Conservation (phyloP, 163 green algal species). For the Scenedesmus sp. region DNA sequence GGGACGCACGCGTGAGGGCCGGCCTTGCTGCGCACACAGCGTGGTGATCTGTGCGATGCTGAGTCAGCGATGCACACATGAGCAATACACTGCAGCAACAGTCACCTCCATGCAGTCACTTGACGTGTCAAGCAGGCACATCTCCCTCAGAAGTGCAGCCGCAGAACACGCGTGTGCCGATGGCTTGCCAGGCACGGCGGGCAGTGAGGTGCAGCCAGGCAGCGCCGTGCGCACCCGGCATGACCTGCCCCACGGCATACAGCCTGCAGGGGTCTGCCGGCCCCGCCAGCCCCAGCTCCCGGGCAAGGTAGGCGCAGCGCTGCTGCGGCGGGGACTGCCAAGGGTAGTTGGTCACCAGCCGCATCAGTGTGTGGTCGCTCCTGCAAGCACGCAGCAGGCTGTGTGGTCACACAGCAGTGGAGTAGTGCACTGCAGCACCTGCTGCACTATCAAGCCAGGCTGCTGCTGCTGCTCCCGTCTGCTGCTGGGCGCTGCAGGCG, state of each 20-base stretch:
- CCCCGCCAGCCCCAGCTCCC: slow-evolving; percentile 56
- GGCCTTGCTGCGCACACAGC: neutral
- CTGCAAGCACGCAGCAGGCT: neutral
- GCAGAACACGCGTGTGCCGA: too few species aligned
- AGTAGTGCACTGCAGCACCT: neutral
- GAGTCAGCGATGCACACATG: too few species aligned
- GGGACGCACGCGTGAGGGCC: neutral
- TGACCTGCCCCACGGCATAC: slow-evolving; percentile 55
- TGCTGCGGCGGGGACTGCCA: slow-evolving; percentile 13
- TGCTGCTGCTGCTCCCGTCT: neutral
- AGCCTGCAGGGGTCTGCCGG: neutral
- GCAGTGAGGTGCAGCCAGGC: neutral
- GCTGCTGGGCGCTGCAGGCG: too few species aligned
- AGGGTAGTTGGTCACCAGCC: slow-evolving; percentile 58
- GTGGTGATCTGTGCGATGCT: too few species aligned
- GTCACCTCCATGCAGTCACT: neutral
- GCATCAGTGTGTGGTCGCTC: slow-evolving; percentile 57
- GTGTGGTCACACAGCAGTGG: neutral
- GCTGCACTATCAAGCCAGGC: neutral
- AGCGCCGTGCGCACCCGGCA: slow-evolving; percentile 36
- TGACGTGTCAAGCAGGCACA: too few species aligned
- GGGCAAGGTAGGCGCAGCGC: slow-evolving; percentile 53
- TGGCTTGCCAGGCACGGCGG: neutral
- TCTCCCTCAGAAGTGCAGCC: too few species aligned
- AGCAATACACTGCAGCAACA: neutral